Percentiles rank a stretch among this genome's conserved stretches.
phyloP scores from a whole-genome alignment of 139 green algal species.

The Asterochloris sp. region DNA sequence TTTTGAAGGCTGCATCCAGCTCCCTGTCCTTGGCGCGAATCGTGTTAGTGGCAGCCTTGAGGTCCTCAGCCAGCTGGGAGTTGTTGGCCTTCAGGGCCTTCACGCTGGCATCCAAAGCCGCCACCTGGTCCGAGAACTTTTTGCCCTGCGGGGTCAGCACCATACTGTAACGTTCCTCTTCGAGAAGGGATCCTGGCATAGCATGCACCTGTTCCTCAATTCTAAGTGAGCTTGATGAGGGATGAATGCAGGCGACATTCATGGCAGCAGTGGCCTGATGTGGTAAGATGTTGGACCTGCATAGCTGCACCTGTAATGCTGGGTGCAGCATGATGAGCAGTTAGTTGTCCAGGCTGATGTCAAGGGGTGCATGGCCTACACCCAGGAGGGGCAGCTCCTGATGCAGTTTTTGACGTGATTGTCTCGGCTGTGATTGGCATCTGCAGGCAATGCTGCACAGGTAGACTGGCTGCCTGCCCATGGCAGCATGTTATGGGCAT shows the following conservation, averaged over 20 bases:
- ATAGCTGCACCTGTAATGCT: background rate
- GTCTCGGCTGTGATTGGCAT: too few relatives aligned
- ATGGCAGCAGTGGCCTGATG: background rate
- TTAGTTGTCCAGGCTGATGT: too few relatives aligned
- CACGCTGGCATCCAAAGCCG: conserved; percentile 22
- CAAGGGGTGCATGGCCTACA: too few relatives aligned
- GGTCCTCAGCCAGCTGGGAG: conserved; percentile 22
- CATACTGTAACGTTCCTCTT: background rate
- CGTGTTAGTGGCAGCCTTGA: conserved; percentile 20
- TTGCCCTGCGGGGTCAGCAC: conserved; percentile 2
- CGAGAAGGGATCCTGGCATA: background rate
- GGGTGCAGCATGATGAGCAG: background rate
- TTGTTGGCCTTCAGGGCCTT: conserved; percentile 13
- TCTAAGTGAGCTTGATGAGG: background rate
- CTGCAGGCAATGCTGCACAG: too few relatives aligned
- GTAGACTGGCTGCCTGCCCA: too few relatives aligned
- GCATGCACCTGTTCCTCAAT: background rate
- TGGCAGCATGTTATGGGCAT: too few relatives aligned
- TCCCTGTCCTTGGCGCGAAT: conserved; percentile 36
- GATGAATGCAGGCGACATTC: background rate
- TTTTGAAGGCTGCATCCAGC: conserved; percentile 7
- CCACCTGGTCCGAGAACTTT: conserved; percentile 23
- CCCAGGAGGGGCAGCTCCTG: too few relatives aligned
- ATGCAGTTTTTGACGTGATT: too few relatives aligned
- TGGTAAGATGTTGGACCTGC: background rate